phyloP scores from a whole-genome alignment of 208 protist species.

The Leishmania lainsoni region DNA sequence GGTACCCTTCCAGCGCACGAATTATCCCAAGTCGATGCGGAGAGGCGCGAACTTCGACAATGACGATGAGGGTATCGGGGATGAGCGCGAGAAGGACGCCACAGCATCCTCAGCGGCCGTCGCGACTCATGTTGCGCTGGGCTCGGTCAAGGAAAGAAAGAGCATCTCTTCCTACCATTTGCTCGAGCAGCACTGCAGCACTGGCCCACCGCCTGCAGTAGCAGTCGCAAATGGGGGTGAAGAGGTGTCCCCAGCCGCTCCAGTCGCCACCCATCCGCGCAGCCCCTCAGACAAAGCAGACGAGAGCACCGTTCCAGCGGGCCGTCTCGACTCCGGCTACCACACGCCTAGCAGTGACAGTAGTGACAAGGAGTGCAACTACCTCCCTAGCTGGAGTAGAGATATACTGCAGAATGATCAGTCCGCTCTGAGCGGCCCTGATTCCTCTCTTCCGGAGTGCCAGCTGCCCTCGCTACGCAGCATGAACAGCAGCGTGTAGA shows the following conservation, averaged over 20 bases:
- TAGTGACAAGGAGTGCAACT: background rate
- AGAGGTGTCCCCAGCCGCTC: background rate
- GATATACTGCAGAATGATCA: background rate
- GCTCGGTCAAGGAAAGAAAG: background rate
- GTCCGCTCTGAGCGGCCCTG: background rate
- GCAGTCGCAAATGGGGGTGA: background rate
- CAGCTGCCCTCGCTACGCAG: constrained; percentile 27
- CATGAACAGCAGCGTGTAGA: constrained; percentile 30
- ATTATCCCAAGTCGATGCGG: constrained; percentile 34
- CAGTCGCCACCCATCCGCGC: background rate
- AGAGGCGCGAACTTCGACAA: constrained; percentile 40
- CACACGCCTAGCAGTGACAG: background rate
- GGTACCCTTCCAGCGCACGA: constrained; percentile 23
- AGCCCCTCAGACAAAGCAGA: background rate
- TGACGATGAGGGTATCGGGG: constrained; percentile 34
- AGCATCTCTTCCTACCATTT: background rate
- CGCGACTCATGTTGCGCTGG: background rate
- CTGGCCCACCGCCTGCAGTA: background rate
- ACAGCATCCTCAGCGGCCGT: background rate
- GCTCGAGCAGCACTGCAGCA: background rate
- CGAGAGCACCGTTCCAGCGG: background rate
- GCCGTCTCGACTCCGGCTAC: background rate
- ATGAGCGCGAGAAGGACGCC: constrained; percentile 2
- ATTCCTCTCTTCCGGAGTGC: constrained; percentile 11
- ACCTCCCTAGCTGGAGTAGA: background rate